These are phyloP conservation scores for Saturnispora kantuleensis DNA, from an alignment of 805 yeast genomes.

Conservation along the genomic window DNA sequence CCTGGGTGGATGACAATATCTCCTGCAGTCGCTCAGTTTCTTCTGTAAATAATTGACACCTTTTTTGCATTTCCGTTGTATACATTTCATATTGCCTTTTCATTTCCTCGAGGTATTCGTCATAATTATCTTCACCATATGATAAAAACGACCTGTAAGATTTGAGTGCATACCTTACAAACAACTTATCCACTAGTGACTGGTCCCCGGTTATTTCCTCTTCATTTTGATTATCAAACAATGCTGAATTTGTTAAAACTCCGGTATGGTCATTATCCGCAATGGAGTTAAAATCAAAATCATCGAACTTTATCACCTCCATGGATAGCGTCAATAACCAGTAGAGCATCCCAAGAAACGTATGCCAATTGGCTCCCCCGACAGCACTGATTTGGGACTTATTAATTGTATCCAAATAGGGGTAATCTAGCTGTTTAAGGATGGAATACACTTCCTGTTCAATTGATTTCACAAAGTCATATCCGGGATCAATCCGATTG, in stretches of 20 bases:
- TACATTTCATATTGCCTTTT: slow-evolving; percentile 43
- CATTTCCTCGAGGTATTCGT: slow-evolving; percentile 45
- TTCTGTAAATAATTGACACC: slow-evolving; percentile 31
- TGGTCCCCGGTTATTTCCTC: slow-evolving; percentile 21
- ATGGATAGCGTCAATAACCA: slow-evolving; percentile 62
- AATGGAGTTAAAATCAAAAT: slow-evolving; percentile 22
- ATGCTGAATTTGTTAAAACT: neutral
- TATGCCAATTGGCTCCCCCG: slow-evolving; percentile 84
- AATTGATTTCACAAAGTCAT: slow-evolving; percentile 53
- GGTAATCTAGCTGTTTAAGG: slow-evolving; percentile 59
- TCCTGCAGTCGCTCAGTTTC: slow-evolving; percentile 32
- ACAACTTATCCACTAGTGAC: slow-evolving; percentile 22
- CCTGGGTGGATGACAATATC: slow-evolving; percentile 32
- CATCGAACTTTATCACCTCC: slow-evolving; percentile 31
- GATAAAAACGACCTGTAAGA: slow-evolving; percentile 56
- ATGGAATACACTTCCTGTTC: slow-evolving; percentile 69
- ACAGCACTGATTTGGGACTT: slow-evolving; percentile 85
- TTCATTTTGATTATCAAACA: slow-evolving; percentile 5
- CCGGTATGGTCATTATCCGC: slow-evolving; percentile 13
- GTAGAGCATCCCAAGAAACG: slow-evolving; percentile 68
- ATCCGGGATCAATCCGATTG: slow-evolving; percentile 69
- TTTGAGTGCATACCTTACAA: slow-evolving; percentile 44
- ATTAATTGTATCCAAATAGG: slow-evolving; percentile 70
- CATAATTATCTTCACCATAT: slow-evolving; percentile 53
- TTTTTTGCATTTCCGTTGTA: slow-evolving; percentile 38